Conservation (phyloP, 768 basidiomycete genomes). For the Tricholoma furcatifolium region DNA sequence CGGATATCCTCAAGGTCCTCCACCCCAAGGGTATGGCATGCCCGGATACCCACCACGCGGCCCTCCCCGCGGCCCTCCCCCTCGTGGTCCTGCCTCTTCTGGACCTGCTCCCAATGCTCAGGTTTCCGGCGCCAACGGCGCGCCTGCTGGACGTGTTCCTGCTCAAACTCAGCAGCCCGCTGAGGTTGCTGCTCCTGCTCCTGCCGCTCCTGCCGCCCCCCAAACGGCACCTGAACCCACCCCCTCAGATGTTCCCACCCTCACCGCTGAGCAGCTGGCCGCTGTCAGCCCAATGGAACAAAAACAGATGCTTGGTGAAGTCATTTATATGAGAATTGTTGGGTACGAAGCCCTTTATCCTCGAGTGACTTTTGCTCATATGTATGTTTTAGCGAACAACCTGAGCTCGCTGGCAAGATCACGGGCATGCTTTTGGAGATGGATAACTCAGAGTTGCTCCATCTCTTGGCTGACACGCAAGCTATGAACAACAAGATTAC, state of each 20-base stretch:
- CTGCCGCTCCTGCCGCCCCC: constrained; percentile 33
- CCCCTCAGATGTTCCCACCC: constrained; percentile 36
- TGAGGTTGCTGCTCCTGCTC: constrained; percentile 40
- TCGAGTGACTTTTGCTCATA: constrained; percentile 9
- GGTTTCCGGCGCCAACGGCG: constrained; percentile 64
- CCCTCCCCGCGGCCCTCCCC: constrained; percentile 54
- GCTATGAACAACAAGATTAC: constrained; percentile 88
- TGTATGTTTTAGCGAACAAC: constrained; percentile 57
- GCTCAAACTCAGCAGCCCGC: constrained; percentile 41
- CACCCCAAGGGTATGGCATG: constrained; percentile 74
- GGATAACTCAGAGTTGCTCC: constrained; percentile 92
- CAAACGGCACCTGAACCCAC: constrained; percentile 41
- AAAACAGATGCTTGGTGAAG: constrained; percentile 99
- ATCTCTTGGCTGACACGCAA: constrained; percentile 79
- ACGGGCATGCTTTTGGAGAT: constrained; percentile 99
- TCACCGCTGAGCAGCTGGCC: constrained; percentile 50
- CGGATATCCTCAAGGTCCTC: constrained; percentile 68
- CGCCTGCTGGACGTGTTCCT: constrained; percentile 38
- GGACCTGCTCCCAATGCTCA: constrained; percentile 63
- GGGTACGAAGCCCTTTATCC: constrained; percentile 47
- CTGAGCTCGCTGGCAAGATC: constrained; percentile 96
- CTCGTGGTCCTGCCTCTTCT: constrained; percentile 69
- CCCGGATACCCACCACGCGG: constrained; percentile 63
- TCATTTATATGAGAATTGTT: constrained; percentile 89
- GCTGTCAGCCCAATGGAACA: constrained; percentile 79